Conservation (phyloP, 208 protist genomes). For the Trypanosoma rangeli region DNA sequence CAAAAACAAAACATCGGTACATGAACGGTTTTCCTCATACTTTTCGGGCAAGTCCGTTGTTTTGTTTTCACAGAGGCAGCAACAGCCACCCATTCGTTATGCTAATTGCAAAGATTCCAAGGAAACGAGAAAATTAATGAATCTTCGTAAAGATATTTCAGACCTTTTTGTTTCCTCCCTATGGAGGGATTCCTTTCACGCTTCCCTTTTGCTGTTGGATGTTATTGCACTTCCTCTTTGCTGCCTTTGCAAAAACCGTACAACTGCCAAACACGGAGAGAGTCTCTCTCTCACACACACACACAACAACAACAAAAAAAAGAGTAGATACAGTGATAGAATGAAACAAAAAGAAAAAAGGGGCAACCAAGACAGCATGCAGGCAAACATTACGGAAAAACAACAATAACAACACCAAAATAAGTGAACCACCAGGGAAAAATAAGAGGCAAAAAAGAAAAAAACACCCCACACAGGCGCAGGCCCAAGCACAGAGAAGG, state of each 20-base stretch:
- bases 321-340: too few species aligned
- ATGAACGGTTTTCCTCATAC: slow-evolving; percentile 27
- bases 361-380: too few species aligned
- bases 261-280: too few species aligned
- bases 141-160: too few species aligned
- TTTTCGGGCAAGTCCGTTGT: slow-evolving; percentile 7
- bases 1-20: slow-evolving; percentile 39
- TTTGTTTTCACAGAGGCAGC: not conserved
- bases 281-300: slow-evolving; percentile 9
- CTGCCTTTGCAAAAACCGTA: not conserved
- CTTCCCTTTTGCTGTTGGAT: too few species aligned
- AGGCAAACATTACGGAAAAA: not conserved
- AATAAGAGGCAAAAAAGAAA: not conserved
- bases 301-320: slow-evolving; percentile 27
- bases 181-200: too few species aligned
- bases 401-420: not conserved
- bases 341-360: not conserved
- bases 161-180: too few species aligned
- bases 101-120: not conserved
- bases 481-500: not conserved
- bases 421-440: too few species aligned
- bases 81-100: slow-evolving; percentile 10
- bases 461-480: not conserved
- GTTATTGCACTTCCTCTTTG: too few species aligned
- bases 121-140: not conserved